These are phyloP conservation scores for Adenanthera pavonina DNA, from an alignment of 306 rosid species.

Conservation along the genomic window DNA sequence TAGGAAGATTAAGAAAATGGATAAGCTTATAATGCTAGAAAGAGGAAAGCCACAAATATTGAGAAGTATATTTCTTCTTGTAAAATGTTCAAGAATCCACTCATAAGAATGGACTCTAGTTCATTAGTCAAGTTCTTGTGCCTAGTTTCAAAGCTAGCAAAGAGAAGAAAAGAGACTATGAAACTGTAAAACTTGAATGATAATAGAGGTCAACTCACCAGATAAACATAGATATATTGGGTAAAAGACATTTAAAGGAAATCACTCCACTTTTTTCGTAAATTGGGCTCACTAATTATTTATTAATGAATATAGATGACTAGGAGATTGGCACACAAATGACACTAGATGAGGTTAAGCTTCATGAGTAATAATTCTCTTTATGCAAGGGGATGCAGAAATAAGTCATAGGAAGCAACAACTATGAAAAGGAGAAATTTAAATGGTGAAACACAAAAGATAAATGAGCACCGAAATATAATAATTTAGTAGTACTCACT, in stretches of 20 bases:
- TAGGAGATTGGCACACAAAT: neutral
- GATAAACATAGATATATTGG: no score
- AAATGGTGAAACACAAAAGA: slow-evolving; percentile 10
- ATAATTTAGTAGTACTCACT: neutral
- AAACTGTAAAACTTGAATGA: no score
- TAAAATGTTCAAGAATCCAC: no score
- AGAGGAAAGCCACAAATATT: no score
- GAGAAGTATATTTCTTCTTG: no score
- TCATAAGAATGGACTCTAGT: no score
- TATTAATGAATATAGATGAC: slow-evolving; percentile 13
- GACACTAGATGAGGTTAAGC: neutral
- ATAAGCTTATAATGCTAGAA: no score
- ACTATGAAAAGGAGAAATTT: slow-evolving; percentile 2
- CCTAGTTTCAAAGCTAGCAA: no score
- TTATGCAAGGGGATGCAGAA: neutral
- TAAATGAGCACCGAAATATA: slow-evolving; percentile 1
- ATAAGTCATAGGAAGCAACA: slow-evolving; percentile 11
- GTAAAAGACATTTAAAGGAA: slow-evolving; percentile 16
- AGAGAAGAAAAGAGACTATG: no score
- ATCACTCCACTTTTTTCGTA: slow-evolving; percentile 39
- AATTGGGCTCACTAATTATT: slow-evolving; percentile 33
- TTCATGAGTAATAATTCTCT: slow-evolving; percentile 10
- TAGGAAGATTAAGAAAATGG: no score
- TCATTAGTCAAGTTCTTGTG: no score
- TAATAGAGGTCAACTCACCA: no score